Conservation (phyloP, 1,284 basidiomycete genomes). For the Taiwanofungus camphoratus region DNA sequence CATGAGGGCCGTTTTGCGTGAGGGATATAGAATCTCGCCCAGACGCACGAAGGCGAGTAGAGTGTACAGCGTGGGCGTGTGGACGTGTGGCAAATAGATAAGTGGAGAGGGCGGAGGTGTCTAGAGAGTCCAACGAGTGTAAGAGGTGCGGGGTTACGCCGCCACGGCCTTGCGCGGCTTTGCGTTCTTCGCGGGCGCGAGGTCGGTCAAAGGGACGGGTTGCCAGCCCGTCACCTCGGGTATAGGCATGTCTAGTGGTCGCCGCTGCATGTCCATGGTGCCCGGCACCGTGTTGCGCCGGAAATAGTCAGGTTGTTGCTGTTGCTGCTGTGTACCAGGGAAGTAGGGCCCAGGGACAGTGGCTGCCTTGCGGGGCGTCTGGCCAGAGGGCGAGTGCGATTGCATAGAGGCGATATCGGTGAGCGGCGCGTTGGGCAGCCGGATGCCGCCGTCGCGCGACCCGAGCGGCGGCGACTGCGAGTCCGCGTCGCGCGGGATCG, state of each 20-base stretch:
- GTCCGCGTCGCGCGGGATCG: conserved; percentile 47
- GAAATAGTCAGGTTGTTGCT: conserved; percentile 23
- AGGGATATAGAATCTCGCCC: conserved; percentile 6
- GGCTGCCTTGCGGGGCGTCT: conserved; percentile 36
- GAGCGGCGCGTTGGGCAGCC: conserved; percentile 63
- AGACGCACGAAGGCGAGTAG: background rate
- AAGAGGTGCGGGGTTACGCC: conserved; percentile 10
- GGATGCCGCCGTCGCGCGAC: conserved; percentile 49
- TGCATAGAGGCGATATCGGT: conserved; percentile 53
- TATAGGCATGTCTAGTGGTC: conserved; percentile 18
- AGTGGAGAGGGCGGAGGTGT: background rate
- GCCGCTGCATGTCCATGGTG: conserved; percentile 18
- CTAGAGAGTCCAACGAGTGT: conserved; percentile 1
- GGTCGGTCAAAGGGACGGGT: conserved; percentile 28
- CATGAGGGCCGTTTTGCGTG: conserved; percentile 4
- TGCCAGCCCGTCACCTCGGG: conserved; percentile 39
- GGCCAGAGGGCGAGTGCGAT: conserved; percentile 23
- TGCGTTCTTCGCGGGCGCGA: conserved; percentile 21
- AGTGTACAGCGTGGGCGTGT: background rate
- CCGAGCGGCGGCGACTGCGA: conserved; percentile 55
- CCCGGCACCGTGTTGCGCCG: conserved; percentile 27
- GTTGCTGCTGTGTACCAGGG: conserved; percentile 18
- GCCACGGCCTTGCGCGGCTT: conserved; percentile 25
- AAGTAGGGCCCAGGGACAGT: conserved; percentile 30
- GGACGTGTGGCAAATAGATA: background rate